These are phyloP conservation scores for Chytriomyces confervae DNA, from an alignment of 192 early-diverging fungal genomes.

Conservation along the genomic window DNA sequence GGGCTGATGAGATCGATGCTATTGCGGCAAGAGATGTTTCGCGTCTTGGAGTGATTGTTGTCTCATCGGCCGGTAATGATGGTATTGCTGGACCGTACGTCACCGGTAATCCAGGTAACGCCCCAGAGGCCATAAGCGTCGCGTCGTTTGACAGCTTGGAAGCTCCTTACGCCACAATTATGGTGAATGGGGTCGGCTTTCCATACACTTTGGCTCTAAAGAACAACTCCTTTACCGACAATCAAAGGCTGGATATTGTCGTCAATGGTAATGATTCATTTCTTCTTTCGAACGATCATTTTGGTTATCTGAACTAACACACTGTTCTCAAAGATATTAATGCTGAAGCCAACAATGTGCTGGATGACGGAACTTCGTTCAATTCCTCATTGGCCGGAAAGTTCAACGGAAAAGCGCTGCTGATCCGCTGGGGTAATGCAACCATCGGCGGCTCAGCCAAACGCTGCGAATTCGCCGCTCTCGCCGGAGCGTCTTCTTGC, in stretches of 20 bases:
- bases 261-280: slow-evolving; percentile 10
- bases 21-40: slow-evolving; percentile 61
- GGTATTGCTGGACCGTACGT: slow-evolving; percentile 65
- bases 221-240: neutral
- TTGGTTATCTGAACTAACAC: neutral
- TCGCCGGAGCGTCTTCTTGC: slow-evolving; percentile 22
- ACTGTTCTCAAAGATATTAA: neutral
- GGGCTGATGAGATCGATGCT: slow-evolving; percentile 57
- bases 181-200: slow-evolving; percentile 19
- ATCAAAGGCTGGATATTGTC: slow-evolving; percentile 26
- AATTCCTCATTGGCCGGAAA: neutral
- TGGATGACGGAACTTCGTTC: neutral
- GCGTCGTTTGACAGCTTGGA: slow-evolving; percentile 34
- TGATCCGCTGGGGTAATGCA: slow-evolving; percentile 27
- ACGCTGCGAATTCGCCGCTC: slow-evolving; percentile 18
- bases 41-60: slow-evolving; percentile 52
- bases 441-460: neutral
- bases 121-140: slow-evolving; percentile 20
- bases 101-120: slow-evolving; percentile 35
- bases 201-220: neutral
- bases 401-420: slow-evolving; percentile 9
- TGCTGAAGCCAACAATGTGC: neutral
- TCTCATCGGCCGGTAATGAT: slow-evolving; percentile 79
- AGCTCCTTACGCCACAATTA: slow-evolving; percentile 22
- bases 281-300: neutral